Evolutionary conservation across 1,284 basidiomycete species (phyloP).

Genomic region (Puccinia novopanici): DNA sequence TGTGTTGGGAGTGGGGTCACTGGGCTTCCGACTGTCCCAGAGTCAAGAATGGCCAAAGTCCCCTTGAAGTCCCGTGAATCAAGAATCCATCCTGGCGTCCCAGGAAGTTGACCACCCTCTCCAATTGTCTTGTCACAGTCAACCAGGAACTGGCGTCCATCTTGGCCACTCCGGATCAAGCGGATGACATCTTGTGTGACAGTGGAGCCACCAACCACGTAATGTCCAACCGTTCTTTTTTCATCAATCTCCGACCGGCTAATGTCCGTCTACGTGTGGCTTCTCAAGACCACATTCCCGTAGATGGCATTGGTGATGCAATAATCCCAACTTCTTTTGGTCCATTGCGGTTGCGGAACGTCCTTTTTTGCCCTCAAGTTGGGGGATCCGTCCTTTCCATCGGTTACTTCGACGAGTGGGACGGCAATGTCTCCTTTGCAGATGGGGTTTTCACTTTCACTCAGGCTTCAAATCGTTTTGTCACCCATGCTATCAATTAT

Average conservation of each 20-base stretch:
- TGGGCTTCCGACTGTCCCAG: no score
- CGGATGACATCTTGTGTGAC: background rate
- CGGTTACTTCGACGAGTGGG: background rate
- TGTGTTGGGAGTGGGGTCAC: no score
- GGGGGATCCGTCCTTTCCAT: background rate
- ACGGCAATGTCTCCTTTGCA: background rate
- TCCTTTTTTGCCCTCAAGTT: background rate
- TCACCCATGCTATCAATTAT: background rate
- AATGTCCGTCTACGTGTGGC: background rate
- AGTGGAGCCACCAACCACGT: slow-evolving; percentile 18
- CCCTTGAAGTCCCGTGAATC: background rate
- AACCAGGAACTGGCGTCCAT: background rate
- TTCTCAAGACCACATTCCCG: background rate
- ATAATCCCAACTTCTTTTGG: background rate
- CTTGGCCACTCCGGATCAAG: background rate
- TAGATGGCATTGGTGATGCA: slow-evolving; percentile 1
- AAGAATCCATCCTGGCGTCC: background rate
- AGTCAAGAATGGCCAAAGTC: background rate
- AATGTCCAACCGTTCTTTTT: background rate
- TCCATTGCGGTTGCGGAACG: background rate
- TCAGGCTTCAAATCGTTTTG: background rate
- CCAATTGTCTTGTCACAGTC: background rate
- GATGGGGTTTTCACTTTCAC: background rate
- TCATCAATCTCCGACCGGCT: background rate
- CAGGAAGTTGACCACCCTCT: background rate